A percentile compares a stretch with the other conserved stretches of the same genome.
phyloP scores from a whole-genome alignment of 495 filamentous ascomycete genomes.

The Xylaria palmicola region DNA sequence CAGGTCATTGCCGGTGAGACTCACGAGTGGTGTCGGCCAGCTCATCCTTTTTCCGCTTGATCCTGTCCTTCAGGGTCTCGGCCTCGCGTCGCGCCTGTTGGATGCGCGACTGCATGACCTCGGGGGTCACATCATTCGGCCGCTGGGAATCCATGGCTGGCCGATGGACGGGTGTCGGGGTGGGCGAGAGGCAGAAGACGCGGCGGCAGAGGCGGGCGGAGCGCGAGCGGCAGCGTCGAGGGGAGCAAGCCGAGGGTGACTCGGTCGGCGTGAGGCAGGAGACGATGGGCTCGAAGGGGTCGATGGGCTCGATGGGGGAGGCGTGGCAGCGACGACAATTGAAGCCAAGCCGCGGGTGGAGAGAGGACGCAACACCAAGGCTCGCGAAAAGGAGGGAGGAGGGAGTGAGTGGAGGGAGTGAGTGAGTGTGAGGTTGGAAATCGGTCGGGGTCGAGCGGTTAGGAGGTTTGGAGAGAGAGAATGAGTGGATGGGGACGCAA shows the following conservation, averaged over 20 bases:
- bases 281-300: constrained; percentile 24
- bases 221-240: constrained; percentile 24
- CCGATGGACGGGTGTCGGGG: constrained; percentile 21
- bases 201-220: constrained; percentile 23
- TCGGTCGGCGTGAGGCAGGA: constrained; percentile 19
- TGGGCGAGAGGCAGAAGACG: constrained; percentile 25
- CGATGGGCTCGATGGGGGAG: constrained; percentile 27
- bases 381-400: constrained; percentile 26
- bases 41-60: constrained; percentile 99
- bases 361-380: constrained; percentile 27
- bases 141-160: constrained; percentile 49
- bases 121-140: constrained; percentile 58
- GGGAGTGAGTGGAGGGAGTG: constrained; percentile 28
- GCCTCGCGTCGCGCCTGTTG: constrained; percentile 96
- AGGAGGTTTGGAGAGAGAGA: constrained; percentile 21
- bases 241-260: constrained; percentile 26
- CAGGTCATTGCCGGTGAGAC: constrained; percentile 39
- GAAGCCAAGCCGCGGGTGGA: constrained; percentile 13
- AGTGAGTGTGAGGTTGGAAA: constrained; percentile 37
- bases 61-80: constrained; percentile 95
- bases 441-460: constrained; percentile 32
- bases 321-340: constrained; percentile 16
- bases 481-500: constrained; percentile 13
- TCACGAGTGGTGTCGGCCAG: constrained; percentile 94
- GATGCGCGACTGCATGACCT: constrained; percentile 74